A percentile compares a stretch with the other conserved stretches of the same genome.
These are phyloP conservation scores for Chimonanthus praecox DNA, from an alignment of 164 flowering plant genomes.

Conservation along the genomic window DNA sequence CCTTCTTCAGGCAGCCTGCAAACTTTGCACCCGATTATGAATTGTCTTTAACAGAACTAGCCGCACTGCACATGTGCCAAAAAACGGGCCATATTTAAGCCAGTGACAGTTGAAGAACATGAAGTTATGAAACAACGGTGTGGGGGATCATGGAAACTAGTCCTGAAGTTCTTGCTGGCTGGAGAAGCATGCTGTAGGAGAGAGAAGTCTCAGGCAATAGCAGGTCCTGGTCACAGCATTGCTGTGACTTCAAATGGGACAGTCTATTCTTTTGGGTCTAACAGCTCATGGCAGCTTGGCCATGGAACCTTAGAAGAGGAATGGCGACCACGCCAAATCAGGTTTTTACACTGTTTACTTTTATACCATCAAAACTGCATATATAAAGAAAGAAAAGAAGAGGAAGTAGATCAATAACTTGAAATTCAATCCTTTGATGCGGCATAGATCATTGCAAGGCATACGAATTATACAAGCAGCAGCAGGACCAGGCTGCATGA, in stretches of 20 bases:
- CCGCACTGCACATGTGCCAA: slow-evolving; percentile 91
- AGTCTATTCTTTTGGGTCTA: slow-evolving; percentile 86
- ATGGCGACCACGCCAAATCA: slow-evolving; percentile 71
- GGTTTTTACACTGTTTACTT: slow-evolving; percentile 32
- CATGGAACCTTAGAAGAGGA: slow-evolving; percentile 83
- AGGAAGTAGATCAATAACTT: neutral
- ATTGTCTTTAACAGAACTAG: slow-evolving; percentile 85
- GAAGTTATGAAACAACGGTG: slow-evolving; percentile 56
- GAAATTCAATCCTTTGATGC: slow-evolving; percentile 11
- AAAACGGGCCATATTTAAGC: slow-evolving; percentile 84
- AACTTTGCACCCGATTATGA: slow-evolving; percentile 70
- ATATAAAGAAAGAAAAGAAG: slow-evolving; percentile 1
- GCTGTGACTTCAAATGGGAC: slow-evolving; percentile 78
- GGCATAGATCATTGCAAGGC: slow-evolving; percentile 83
- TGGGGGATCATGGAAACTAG: slow-evolving; percentile 97
- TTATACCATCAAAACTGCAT: slow-evolving; percentile 6
- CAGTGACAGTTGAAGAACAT: slow-evolving; percentile 58
- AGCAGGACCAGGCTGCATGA: slow-evolving; percentile 82
- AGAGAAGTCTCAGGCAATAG: slow-evolving; percentile 85
- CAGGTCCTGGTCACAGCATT: slow-evolving; percentile 96
- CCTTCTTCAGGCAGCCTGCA: slow-evolving; percentile 89
- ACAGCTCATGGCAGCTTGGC: slow-evolving; percentile 92
- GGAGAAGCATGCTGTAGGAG: slow-evolving; percentile 86
- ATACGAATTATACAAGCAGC: slow-evolving; percentile 94
- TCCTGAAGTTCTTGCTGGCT: slow-evolving; percentile 76